phyloP scores from a whole-genome alignment of 2,329 filamentous ascomycete genomes.

The Colletotrichum sp. region DNA sequence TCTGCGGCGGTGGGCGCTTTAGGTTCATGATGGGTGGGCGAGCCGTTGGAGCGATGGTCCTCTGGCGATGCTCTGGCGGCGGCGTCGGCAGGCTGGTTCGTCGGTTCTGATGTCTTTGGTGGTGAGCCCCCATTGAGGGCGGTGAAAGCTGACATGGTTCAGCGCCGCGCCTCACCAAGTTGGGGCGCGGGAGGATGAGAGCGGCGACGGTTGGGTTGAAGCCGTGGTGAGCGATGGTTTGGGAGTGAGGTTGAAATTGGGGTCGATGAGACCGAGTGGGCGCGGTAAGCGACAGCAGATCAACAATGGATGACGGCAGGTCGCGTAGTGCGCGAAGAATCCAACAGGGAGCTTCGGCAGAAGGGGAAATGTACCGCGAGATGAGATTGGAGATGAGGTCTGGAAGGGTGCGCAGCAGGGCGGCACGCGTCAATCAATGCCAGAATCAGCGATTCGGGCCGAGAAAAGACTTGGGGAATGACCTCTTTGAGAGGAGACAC shows the following conservation, averaged over 20 bases:
- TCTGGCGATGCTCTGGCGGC: conserved; percentile 33
- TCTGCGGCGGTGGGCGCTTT: conserved; percentile 30
- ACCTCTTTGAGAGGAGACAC: not conserved
- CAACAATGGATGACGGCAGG: not conserved
- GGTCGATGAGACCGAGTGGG: not conserved
- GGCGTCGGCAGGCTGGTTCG: conserved; percentile 34
- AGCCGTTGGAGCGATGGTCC: conserved; percentile 33
- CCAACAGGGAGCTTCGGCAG: conserved; percentile 1
- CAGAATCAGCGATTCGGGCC: conserved; percentile 19
- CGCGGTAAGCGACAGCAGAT: not conserved
- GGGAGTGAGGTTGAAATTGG: not conserved
- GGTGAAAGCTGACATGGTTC: conserved; percentile 55
- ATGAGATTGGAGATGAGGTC: conserved; percentile 13
- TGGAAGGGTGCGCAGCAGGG: not conserved
- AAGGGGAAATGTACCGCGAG: not conserved
- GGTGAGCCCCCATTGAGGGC: conserved; percentile 58
- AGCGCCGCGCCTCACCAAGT: conserved; percentile 19
- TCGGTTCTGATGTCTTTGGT: conserved; percentile 45
- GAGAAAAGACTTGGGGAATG: conserved; percentile 10
- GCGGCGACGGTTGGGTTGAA: not conserved
- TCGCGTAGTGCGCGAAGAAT: not conserved
- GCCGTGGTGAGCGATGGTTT: not conserved
- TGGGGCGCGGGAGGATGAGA: conserved; percentile 7
- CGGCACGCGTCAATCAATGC: conserved; percentile 20
- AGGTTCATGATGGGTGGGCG: conserved; percentile 18